Evolutionary conservation across 768 basidiomycete genomes (phyloP), one percentile per base, ranked within the genome.

Genomic region (Xerocomellus amylosporus): DNA sequence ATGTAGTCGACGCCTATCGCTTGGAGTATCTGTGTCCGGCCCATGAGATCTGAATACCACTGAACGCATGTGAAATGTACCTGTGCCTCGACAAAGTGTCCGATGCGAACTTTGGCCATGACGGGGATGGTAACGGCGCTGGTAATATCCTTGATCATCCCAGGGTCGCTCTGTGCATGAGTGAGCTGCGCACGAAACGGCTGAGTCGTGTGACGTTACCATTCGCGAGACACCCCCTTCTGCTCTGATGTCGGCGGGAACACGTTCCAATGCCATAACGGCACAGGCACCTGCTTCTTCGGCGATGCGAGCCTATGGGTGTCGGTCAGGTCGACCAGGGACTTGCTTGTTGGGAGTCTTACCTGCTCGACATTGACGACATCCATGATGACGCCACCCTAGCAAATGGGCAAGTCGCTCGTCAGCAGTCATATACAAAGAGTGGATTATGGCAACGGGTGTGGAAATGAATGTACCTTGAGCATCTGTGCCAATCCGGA

Each of bases 211-310:
- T 41, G 53, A 37, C 66, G 83, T 61, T 63, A 92, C 93, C 96
- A 99, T 99, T 56, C 96, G 80, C 0, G 96, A 93, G 50, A 99
- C 96, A 54, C 96, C 96, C 31, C 96, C 96, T 69, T 91, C 78
- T 17, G 80, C 80, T 56, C 96, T 83, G 66, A 99, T 98, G 68
- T 98, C 93, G 13, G 95, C 94, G 10, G 96, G 96, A 4, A 99
- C 92, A 53, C 94, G 80, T 72, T 97, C 93, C 31, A 95, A 81
- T 5, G 93, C 93, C 96, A 99, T 98, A 58, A 99, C 96, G 55
- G 96, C 96, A 68, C 92, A 93, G 8, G 96, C 96, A 43, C 96
- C 96, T 9, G 96, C 96, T 68, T 94, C 93, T 68, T 98, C 96
- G 42, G 96, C 96, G 63, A 98, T 94, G 57, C 90, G 88, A 55